Evolutionary conservation across 2,329 filamentous ascomycete genomes (phyloP).

Genomic region (Blastomyces gilchristii): DNA sequence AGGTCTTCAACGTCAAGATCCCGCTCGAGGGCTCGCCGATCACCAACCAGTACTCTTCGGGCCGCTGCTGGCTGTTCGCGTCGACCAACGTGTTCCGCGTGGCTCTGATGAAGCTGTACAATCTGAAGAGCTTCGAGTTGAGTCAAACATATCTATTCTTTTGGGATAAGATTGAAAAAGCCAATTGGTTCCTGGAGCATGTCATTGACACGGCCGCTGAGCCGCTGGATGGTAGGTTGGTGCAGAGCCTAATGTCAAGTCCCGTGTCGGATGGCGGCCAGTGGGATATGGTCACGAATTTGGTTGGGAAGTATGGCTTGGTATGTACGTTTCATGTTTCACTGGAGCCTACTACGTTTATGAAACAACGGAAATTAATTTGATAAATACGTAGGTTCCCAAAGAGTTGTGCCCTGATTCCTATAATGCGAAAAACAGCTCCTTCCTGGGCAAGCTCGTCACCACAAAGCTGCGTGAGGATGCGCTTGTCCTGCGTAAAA

Average conservation of each 20-base stretch:
- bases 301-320: constrained; percentile 81
- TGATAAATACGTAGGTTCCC: constrained; percentile 41
- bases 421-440: constrained; percentile 64
- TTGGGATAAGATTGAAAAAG: constrained; percentile 89
- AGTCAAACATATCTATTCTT: constrained; percentile 82
- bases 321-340: constrained; percentile 23
- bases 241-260: constrained; percentile 57
- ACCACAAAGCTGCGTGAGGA: constrained; percentile 83
- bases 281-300: constrained; percentile 85
- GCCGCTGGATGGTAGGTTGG: constrained; percentile 60
- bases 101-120: constrained; percentile 76
- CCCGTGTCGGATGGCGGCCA: constrained; percentile 75
- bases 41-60: constrained; percentile 72
- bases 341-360: no score
- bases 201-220: constrained; percentile 63
- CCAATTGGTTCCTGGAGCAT: constrained; percentile 80
- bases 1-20: constrained; percentile 75
- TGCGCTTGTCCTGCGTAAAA: constrained; percentile 57
- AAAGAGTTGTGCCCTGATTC: constrained; percentile 72
- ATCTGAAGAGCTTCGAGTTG: constrained; percentile 69
- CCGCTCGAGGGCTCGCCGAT: constrained; percentile 72
- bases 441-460: constrained; percentile 60
- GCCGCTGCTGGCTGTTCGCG: constrained; percentile 86
- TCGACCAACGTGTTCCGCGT: constrained; percentile 85
- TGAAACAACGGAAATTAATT: background rate